Evolutionary conservation across 352 stramenopile species (phyloP), one percentile per base, ranked within the genome.

Genomic region (Phytophthora citrophthora): DNA sequence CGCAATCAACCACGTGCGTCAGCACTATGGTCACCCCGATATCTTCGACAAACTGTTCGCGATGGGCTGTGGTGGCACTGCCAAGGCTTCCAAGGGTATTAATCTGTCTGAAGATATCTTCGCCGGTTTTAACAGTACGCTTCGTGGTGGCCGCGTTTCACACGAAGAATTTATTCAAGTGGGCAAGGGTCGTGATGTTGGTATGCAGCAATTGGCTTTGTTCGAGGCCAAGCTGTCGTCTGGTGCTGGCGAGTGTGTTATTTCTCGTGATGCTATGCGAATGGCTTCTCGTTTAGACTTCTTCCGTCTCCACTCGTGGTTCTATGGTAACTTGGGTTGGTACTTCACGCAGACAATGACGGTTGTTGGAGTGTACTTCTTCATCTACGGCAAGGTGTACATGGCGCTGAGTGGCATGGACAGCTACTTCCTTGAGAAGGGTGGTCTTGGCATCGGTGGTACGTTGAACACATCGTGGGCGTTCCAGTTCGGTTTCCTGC

Each of bases 341-440:
- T 99, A 99, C 81, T 98, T 99, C 61, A 98, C 94, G 6, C 98
- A 99, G 68, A 97, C 98, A 9, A 90, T 99, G 67, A 99, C 97
- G 1, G 94, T 99, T 6, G 82, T 99, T 8, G 98, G 97, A 54
- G 89, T 99, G n/a, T 99, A 98, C 59, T 90, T 99, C 56, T 97
- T 99, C 66, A 98, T 99, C 39, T 99, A 99, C 75, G 90, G 98
- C 61, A 98, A 98, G 81, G 81, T 98, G 26, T 97, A 98, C 66
- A 92, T 98, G 76, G 95, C 95, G n/a, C 68, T 99, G 26, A 98
- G 91, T 70, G 91, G 97, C 51, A 86, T 98, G 60, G 95, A 98
- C 64, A 80, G 67, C 32, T 94, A 83, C 71, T 96, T 94, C 68
- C 88, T 98, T 66, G 92, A 96, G 43, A 90, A 94, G 61, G 90